Base-by-base conservation (phyloP, 345 rosid genomes). In the Turnera subulata region DNA sequence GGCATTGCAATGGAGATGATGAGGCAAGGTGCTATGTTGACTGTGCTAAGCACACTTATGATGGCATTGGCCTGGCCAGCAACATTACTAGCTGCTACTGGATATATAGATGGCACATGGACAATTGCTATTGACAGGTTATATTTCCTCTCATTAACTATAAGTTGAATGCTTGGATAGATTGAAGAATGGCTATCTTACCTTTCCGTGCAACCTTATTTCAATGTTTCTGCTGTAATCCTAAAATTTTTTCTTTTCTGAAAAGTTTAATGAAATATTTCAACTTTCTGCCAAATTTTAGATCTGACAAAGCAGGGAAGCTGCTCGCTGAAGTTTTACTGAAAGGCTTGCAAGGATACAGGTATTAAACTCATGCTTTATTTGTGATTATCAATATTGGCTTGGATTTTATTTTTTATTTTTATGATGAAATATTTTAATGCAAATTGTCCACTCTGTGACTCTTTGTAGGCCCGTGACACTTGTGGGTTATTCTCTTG, bases 1-100 rank as follows among this genome's bases (percentile, higher is more conserved):
- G 97, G 83, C 35, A 61, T 93, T 73, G 86, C 96, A 25, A 50
- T 68, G 78, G 88, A 74, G 73, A 68, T 93, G 77, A 89, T 89
- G 99, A 89, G 66, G 76, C 94, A 84, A 76, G 99, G 99, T 51
- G 99, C 96, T 54, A 87, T 89, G 99, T 55, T 86, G 85, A 93
- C 96, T n/a, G 99, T 89, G 20, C 66, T 87, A 63, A 80, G 85
- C 78, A 51, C 96, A 54, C 88, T 93, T 54, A 48, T 89, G 71
- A 47, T 72, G 21, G 99, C 99, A 49, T 72, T 93, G 72, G 96
- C 93, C 64, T 89, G 92, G 94, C 99, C 97, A 47, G 86, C 94
- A 26, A 75, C 94, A 40, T 70, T 93, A 58, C 82, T 89, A 56
- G 71, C 66, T 8, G 99, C 97, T 67, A 78, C 96, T 63, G 84